A percentile compares a stretch with the other conserved stretches of the same genome.
These are phyloP conservation scores for Plectosphaerella plurivora DNA, from an alignment of 2,329 filamentous ascomycete species.

Conservation along the genomic window DNA sequence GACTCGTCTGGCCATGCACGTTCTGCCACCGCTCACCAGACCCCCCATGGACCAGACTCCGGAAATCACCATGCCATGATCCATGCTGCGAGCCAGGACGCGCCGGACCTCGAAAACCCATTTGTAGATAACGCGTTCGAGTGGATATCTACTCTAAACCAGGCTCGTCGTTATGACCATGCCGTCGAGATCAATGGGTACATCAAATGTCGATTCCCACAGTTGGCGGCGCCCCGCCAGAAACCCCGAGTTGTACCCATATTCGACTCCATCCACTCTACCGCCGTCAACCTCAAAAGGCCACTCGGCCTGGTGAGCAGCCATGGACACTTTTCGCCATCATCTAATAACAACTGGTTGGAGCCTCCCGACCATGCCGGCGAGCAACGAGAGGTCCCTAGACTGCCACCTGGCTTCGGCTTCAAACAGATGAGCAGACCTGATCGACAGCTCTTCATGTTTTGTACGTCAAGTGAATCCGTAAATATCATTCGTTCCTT, in stretches of 20 bases:
- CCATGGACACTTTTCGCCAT: too few relatives aligned
- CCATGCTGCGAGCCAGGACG: background rate
- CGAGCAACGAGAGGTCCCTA: background rate
- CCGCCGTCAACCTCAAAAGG: background rate
- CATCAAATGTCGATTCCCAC: conserved; percentile 6
- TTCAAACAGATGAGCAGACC: background rate
- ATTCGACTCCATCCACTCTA: too few relatives aligned
- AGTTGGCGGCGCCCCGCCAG: background rate
- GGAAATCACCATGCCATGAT: too few relatives aligned
- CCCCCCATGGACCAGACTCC: too few relatives aligned
- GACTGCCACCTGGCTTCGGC: background rate
- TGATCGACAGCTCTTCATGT: conserved; percentile 6
- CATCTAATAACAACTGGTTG: too few relatives aligned
- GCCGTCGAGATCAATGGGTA: conserved; percentile 9
- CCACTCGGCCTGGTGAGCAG: background rate
- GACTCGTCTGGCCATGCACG: too few relatives aligned
- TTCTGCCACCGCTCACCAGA: too few relatives aligned
- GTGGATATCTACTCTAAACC: background rate
- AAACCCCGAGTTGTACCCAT: too few relatives aligned
- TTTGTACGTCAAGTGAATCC: conserved; percentile 4
- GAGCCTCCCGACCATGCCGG: too few relatives aligned
- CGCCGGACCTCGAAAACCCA: conserved; percentile 3
- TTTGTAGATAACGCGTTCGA: conserved; percentile 10
- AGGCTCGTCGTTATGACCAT: background rate
- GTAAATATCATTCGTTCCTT: too few relatives aligned